Conservation (phyloP, 148 eudicot genomes). For the Silene conica region DNA sequence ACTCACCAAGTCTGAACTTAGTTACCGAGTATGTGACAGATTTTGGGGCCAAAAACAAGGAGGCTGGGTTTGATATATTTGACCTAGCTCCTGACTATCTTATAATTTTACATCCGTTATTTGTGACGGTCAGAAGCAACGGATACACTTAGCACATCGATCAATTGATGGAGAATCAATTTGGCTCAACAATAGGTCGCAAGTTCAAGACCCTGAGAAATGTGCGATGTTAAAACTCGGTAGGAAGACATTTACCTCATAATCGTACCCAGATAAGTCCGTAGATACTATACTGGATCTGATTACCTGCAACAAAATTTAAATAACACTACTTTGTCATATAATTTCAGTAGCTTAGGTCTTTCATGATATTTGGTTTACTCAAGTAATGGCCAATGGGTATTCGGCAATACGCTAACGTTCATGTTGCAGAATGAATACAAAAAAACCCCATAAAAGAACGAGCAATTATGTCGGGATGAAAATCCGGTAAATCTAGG, state of each 20-base stretch:
- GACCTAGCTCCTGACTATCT: neutral
- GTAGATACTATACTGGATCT: neutral
- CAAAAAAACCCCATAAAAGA: too few species aligned
- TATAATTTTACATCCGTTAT: neutral
- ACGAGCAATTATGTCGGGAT: too few species aligned
- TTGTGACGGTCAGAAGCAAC: neutral
- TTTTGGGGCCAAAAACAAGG: too few species aligned
- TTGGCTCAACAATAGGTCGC: neutral
- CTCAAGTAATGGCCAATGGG: too few species aligned
- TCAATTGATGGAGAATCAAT: neutral
- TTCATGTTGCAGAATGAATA: too few species aligned
- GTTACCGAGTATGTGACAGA: neutral
- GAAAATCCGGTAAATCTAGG: too few species aligned
- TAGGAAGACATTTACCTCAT: neutral
- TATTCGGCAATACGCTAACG: too few species aligned
- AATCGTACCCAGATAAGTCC: neutral
- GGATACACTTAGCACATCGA: neutral
- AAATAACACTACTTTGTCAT: neutral
- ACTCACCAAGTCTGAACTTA: neutral
- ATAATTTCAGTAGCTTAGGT: neutral
- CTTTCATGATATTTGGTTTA: neutral
- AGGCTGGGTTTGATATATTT: too few species aligned
- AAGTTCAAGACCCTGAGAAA: neutral
- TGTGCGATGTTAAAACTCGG: neutral
- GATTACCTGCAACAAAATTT: neutral